Evolutionary conservation across 2,329 filamentous ascomycete species (phyloP).

Genomic region (Fusarium burgessii): DNA sequence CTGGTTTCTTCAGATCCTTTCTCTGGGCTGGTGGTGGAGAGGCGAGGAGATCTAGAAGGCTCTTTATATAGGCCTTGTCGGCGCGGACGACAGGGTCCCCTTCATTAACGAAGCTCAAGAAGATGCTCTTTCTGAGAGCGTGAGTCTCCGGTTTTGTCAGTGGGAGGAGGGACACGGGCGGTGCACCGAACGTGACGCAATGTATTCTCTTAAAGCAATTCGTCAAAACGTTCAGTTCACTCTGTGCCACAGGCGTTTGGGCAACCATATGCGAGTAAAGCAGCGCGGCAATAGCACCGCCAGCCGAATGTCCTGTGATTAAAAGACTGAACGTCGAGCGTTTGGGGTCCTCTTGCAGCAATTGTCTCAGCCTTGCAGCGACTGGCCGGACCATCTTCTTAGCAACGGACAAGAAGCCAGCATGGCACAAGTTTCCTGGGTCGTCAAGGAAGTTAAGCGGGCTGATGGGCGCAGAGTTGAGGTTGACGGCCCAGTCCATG

Average conservation of each 20-base stretch:
- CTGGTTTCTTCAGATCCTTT: conserved; percentile 25
- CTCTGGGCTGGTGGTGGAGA: conserved; percentile 58
- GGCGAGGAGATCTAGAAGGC: conserved; percentile 77
- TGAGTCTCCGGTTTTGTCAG: conserved; percentile 67
- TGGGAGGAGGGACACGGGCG: conserved; percentile 79
- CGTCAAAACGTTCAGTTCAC: conserved; percentile 77
- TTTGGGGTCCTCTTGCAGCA: conserved; percentile 78
- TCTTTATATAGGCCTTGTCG: conserved; percentile 80
- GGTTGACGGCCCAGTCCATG: conserved; percentile 88
- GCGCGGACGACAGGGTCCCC: conserved; percentile 84
- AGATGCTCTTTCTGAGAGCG: conserved; percentile 73
- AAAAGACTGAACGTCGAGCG: conserved; percentile 77
- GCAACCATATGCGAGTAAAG: conserved; percentile 86
- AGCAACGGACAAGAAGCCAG: conserved; percentile 82
- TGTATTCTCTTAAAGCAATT: conserved; percentile 82
- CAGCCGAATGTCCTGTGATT: conserved; percentile 88
- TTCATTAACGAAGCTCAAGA: conserved; percentile 86
- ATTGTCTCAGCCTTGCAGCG: conserved; percentile 73
- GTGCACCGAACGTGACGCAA: conserved; percentile 87
- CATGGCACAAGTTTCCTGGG: conserved; percentile 79
- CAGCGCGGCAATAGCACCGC: conserved; percentile 83
- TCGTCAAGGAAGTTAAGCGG: conserved; percentile 83
- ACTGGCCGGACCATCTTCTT: conserved; percentile 80
- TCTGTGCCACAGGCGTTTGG: conserved; percentile 63
- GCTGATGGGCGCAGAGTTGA: conserved; percentile 74